Percentiles rank a stretch among this genome's conserved stretches.
Conservation (phyloP, 345 rosid species). For the Dimocarpus longan region DNA sequence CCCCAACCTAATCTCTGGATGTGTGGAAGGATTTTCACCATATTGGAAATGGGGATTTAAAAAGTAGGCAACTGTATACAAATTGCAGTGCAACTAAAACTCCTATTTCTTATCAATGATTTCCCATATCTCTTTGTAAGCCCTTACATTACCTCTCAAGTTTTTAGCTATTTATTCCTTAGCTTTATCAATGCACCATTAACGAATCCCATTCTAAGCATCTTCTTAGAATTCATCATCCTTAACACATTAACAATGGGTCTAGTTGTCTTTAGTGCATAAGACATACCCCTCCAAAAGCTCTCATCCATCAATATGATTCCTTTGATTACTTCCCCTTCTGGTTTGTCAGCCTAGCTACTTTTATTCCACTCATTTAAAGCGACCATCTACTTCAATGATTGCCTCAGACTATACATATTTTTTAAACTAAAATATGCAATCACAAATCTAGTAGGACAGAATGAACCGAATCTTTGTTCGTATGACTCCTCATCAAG, state of each 20-base stretch:
- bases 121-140: neutral
- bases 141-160: neutral
- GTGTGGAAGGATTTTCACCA: neutral
- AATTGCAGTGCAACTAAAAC: neutral
- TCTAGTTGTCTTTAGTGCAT: no score
- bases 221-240: no score
- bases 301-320: no score
- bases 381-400: no score
- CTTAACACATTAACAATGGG: no score
- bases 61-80: no score
- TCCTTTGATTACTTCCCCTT: no score
- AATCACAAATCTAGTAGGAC: neutral
- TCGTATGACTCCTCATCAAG: neutral
- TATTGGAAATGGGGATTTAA: neutral
- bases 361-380: no score
- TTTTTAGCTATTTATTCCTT: neutral
- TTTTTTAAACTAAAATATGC: neutral
- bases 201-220: neutral
- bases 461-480: neutral
- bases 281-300: no score
- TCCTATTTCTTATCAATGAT: neutral
- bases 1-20: neutral
- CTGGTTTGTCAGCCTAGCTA: no score
- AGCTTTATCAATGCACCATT: neutral
- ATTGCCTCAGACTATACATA: neutral